Percentiles rank a stretch among this genome's conserved stretches.
Evolutionary conservation across 140 eudicot species (phyloP).

Genomic region (Cichorium intybus): DNA sequence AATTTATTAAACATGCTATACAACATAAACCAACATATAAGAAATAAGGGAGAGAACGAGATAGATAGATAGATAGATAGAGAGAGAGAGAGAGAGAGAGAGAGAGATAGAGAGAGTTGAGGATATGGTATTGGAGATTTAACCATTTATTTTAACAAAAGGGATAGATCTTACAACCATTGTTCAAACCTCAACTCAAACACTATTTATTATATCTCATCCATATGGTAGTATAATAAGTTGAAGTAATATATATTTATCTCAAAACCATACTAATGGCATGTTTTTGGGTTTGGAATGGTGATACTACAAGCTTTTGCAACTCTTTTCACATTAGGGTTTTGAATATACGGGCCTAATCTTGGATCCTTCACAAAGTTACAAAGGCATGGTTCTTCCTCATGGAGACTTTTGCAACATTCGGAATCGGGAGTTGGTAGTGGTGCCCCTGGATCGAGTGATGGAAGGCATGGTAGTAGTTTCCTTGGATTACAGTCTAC

Average conservation of each 20-base stretch:
- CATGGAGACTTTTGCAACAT: constrained; percentile 11
- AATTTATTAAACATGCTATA: too few species aligned
- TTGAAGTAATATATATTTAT: background rate
- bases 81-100: too few species aligned
- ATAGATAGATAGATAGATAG: too few species aligned
- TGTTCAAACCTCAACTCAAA: background rate
- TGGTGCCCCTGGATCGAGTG: background rate
- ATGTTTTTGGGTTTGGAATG: constrained; percentile 6
- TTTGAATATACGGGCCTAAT: background rate
- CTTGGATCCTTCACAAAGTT: constrained; percentile 7
- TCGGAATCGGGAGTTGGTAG: constrained; percentile 11
- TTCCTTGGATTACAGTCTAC: background rate
- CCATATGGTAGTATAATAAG: background rate
- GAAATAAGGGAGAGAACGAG: too few species aligned
- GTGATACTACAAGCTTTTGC: constrained; percentile 16
- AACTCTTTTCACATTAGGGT: constrained; percentile 3
- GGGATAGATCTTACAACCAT: background rate
- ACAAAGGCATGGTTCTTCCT: constrained; percentile 8
- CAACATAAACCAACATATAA: too few species aligned
- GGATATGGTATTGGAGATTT: background rate
- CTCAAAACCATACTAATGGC: background rate
- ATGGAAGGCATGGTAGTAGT: constrained; percentile 4
- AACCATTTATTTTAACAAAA: background rate
- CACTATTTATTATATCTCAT: background rate
- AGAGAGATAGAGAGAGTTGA: too few species aligned